Evolutionary conservation across 1,284 basidiomycete species (phyloP).

Genomic region (Ceratobasidium sp.): DNA sequence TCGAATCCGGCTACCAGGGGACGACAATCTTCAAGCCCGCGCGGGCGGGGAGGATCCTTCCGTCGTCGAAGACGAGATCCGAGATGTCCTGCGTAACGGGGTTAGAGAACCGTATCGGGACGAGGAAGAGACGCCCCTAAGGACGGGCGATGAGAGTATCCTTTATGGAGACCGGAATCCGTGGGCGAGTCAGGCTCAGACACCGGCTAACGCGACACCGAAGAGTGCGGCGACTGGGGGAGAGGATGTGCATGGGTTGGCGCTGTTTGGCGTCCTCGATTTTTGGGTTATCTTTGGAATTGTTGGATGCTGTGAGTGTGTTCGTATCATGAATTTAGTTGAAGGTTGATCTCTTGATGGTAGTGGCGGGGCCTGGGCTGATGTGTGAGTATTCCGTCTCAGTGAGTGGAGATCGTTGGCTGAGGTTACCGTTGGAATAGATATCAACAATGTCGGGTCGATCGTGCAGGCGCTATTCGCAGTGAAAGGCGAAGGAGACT

Average conservation of each 20-base stretch:
- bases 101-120: not conserved
- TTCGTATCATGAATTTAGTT: constrained; percentile 1
- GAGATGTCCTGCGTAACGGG: not conserved
- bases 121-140: constrained; percentile 26
- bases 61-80: constrained; percentile 7
- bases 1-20: constrained; percentile 20
- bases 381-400: constrained; percentile 72
- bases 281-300: constrained; percentile 82
- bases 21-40: not conserved
- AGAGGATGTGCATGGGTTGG: constrained; percentile 64
- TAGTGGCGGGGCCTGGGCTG: constrained; percentile 88
- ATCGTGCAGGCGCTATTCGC: constrained; percentile 88
- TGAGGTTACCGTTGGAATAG: constrained; percentile 57
- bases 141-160: constrained; percentile 25
- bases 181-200: constrained; percentile 40
- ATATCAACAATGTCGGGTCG: constrained; percentile 96
- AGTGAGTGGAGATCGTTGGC: not conserved
- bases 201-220: constrained; percentile 8
- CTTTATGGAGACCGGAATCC: constrained; percentile 41
- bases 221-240: not conserved
- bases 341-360: constrained; percentile 28
- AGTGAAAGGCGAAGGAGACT: constrained; percentile 65
- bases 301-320: constrained; percentile 70
- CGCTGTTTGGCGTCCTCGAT: constrained; percentile 65
- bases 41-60: constrained; percentile 8